phyloP scores from a whole-genome alignment of 2,329 filamentous ascomycete species.

The Fusarium longipes region DNA sequence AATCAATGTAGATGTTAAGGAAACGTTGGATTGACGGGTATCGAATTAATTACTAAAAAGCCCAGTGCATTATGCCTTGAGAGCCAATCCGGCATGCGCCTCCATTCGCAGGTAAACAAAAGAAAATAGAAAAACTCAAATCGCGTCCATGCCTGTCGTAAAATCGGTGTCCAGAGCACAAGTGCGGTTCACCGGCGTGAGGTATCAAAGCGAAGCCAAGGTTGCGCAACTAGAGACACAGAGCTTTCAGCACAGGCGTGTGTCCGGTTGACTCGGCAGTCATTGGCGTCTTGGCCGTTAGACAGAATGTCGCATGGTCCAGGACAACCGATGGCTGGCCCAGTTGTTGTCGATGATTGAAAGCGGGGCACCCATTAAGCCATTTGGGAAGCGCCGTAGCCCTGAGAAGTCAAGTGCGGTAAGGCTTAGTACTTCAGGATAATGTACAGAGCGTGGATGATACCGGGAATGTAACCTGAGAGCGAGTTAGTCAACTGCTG shows the following conservation, averaged over 20 bases:
- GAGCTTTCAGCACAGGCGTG: slow-evolving; percentile 6
- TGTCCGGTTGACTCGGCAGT: slow-evolving; percentile 34
- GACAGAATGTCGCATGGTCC: slow-evolving; percentile 22
- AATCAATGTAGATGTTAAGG: slow-evolving; percentile 11
- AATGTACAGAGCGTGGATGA: slow-evolving; percentile 94
- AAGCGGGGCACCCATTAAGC: slow-evolving; percentile 33
- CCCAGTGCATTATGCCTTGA: slow-evolving; percentile 42
- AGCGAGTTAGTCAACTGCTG: slow-evolving; percentile 28
- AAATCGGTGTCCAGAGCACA: slow-evolving; percentile 34
- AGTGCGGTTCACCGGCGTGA: slow-evolving; percentile 32
- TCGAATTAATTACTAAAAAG: slow-evolving; percentile 48
- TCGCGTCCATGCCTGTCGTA: slow-evolving; percentile 35
- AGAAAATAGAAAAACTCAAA: slow-evolving; percentile 26
- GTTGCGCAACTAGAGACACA: slow-evolving; percentile 29
- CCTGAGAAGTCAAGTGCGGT: slow-evolving; percentile 24
- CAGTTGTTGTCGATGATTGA: slow-evolving; percentile 18
- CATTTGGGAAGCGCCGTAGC: slow-evolving; percentile 21
- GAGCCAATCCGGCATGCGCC: slow-evolving; percentile 43
- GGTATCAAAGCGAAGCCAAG: slow-evolving; percentile 34
- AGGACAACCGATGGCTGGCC: slow-evolving; percentile 24
- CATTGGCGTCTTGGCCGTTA: slow-evolving; percentile 37
- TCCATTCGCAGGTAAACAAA: slow-evolving; percentile 37
- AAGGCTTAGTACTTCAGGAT: slow-evolving; percentile 82
- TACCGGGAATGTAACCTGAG: slow-evolving; percentile 75
- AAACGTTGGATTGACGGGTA: slow-evolving; percentile 47